These are phyloP conservation scores for Rostrohypoxylon terebratum DNA, from an alignment of 495 filamentous ascomycete genomes.

Conservation along the genomic window DNA sequence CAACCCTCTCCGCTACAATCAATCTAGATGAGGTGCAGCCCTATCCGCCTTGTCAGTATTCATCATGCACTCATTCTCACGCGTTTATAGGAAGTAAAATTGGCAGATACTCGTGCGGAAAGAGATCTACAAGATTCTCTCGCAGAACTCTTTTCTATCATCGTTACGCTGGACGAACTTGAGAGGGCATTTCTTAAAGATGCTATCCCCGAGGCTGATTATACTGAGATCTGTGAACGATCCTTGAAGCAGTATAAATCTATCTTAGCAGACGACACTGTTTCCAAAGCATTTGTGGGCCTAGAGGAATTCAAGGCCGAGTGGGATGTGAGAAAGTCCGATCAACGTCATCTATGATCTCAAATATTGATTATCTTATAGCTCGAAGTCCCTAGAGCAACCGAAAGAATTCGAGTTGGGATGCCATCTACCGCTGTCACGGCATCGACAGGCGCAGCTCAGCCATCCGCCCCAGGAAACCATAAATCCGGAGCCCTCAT, in stretches of 20 bases:
- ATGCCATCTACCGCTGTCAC: conserved; percentile 74
- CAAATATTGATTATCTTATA: conserved; percentile 53
- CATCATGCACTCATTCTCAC: conserved; percentile 10
- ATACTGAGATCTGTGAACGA: conserved; percentile 93
- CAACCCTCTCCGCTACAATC: conserved; percentile 82
- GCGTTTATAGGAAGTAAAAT: conserved; percentile 82
- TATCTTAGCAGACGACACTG: conserved; percentile 86
- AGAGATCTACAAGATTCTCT: conserved; percentile 95
- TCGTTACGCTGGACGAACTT: conserved; percentile 92
- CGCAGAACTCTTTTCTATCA: conserved; percentile 97
- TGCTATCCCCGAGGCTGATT: conserved; percentile 89
- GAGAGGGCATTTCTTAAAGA: conserved; percentile 98
- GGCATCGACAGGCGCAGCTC: conserved; percentile 60
- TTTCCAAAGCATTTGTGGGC: conserved; percentile 83
- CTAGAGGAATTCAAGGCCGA: conserved; percentile 92
- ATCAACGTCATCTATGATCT: background rate
- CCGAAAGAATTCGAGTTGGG: conserved; percentile 89
- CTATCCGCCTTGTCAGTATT: background rate
- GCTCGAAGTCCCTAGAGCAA: conserved; percentile 95
- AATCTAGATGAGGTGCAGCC: conserved; percentile 85
- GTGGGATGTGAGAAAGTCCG: conserved; percentile 77
- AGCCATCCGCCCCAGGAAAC: conserved; percentile 61
- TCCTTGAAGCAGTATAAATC: conserved; percentile 97
- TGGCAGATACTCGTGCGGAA: conserved; percentile 84
- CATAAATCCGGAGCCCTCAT: conserved; percentile 79